Evolutionary conservation across 768 basidiomycete genomes (phyloP).

Genomic region (Phlebiopsis flavidoalba): DNA sequence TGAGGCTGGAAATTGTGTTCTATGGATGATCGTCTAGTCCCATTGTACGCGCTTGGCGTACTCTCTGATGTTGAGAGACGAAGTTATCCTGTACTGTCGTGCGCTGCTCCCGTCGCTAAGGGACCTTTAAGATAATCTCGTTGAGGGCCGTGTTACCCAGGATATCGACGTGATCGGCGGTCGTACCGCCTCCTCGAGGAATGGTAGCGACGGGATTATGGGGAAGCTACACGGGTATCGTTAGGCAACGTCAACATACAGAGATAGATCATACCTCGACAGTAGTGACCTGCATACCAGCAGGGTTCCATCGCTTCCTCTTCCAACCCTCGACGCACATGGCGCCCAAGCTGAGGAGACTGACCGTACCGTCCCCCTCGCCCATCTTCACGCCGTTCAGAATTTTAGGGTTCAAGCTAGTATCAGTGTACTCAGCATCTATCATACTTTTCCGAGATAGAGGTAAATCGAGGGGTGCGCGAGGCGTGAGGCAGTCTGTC

Average conservation of each 20-base stretch:
- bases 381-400: slow-evolving; percentile 87
- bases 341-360: slow-evolving; percentile 79
- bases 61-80: slow-evolving; percentile 73
- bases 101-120: slow-evolving; percentile 78
- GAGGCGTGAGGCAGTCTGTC: slow-evolving; percentile 38
- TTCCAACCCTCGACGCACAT: slow-evolving; percentile 99
- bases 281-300: slow-evolving; percentile 78
- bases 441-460: slow-evolving; percentile 70
- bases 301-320: slow-evolving; percentile 85
- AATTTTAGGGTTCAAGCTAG: slow-evolving; percentile 55
- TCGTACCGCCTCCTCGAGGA: slow-evolving; percentile 88
- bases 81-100: slow-evolving; percentile 66
- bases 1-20: not conserved
- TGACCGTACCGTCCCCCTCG: slow-evolving; percentile 94
- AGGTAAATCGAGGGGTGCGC: slow-evolving; percentile 48
- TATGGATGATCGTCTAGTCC: slow-evolving; percentile 37
- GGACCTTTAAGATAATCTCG: slow-evolving; percentile 85
- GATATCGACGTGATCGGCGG: slow-evolving; percentile 79
- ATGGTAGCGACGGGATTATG: slow-evolving; percentile 70
- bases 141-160: slow-evolving; percentile 75
- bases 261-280: slow-evolving; percentile 60
- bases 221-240: slow-evolving; percentile 49
- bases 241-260: not conserved
- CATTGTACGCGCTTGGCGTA: slow-evolving; percentile 73
- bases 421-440: slow-evolving; percentile 76